Evolutionary conservation across 768 basidiomycete species (phyloP).

Genomic region (Leucocoprinus sp.): DNA sequence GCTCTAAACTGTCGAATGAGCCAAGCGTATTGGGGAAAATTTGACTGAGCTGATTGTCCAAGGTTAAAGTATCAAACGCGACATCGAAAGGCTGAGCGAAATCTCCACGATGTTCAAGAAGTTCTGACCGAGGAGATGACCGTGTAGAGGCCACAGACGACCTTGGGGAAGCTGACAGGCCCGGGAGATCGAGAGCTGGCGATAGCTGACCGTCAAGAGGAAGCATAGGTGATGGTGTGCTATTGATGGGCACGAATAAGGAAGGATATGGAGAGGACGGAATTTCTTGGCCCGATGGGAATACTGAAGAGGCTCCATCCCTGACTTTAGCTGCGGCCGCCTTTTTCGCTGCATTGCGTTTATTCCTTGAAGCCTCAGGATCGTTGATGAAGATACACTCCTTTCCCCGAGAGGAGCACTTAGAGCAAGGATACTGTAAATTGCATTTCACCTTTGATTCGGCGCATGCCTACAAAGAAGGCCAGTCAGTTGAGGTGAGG

Average conservation of each 20-base stretch:
- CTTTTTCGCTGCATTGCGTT: slow-evolving; percentile 26
- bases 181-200: slow-evolving; percentile 17
- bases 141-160: slow-evolving; percentile 29
- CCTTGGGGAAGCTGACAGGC: slow-evolving; percentile 24
- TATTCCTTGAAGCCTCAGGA: slow-evolving; percentile 33
- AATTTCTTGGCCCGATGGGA: slow-evolving; percentile 9
- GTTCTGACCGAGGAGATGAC: slow-evolving; percentile 32
- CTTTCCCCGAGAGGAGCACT: slow-evolving; percentile 53
- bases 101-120: slow-evolving; percentile 25
- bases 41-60: slow-evolving; percentile 25
- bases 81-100: slow-evolving; percentile 13
- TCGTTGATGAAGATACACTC: slow-evolving; percentile 57
- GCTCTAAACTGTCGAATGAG: slow-evolving; percentile 7
- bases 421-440: slow-evolving; percentile 57
- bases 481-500: slow-evolving; percentile 6
- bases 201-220: slow-evolving; percentile 13
- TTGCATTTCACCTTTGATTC: slow-evolving; percentile 75
- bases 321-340: slow-evolving; percentile 2
- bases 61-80: slow-evolving; percentile 22
- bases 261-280: slow-evolving; percentile 26
- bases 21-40: slow-evolving; percentile 26
- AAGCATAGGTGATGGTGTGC: slow-evolving; percentile 15
- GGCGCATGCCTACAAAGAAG: slow-evolving; percentile 42
- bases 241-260: slow-evolving; percentile 11
- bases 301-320: neutral